A percentile compares a stretch with the other conserved stretches of the same genome.
Evolutionary conservation across 352 stramenopile genomes (phyloP).

Genomic region (Globisporangium apiculatum): DNA sequence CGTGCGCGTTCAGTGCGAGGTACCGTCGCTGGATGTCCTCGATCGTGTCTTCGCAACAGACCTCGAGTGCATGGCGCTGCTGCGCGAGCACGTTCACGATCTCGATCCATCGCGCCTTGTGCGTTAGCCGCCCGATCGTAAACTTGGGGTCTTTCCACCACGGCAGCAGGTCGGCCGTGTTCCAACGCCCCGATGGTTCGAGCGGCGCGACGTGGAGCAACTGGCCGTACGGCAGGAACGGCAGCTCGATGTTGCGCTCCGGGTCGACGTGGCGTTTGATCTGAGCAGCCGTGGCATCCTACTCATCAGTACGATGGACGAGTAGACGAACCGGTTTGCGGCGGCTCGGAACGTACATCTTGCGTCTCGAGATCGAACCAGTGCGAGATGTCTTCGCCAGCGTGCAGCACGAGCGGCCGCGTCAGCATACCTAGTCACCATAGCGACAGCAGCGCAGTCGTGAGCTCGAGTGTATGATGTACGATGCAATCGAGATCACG

Average conservation of each 20-base stretch:
- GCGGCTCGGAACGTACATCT: constrained; percentile 29
- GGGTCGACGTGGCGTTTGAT: constrained; percentile 79
- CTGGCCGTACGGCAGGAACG: constrained; percentile 77
- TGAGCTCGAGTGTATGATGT: too few relatives aligned
- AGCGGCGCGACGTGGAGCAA: constrained; percentile 85
- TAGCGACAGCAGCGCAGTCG: not conserved
- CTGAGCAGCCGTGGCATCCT: constrained; percentile 13
- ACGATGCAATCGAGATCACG: too few relatives aligned
- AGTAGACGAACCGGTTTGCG: too few relatives aligned
- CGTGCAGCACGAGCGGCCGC: constrained; percentile 74
- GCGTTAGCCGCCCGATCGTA: constrained; percentile 67
- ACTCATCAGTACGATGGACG: not conserved
- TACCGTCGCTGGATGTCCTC: constrained; percentile 87
- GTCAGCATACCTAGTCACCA: constrained; percentile 45
- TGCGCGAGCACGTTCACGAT: constrained; percentile 90
- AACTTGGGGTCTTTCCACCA: constrained; percentile 85
- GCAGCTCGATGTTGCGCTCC: constrained; percentile 61
- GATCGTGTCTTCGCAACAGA: constrained; percentile 86
- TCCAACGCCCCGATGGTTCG: constrained; percentile 71
- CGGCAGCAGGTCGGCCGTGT: constrained; percentile 60
- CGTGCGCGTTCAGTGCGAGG: constrained; percentile 81
- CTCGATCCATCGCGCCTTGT: constrained; percentile 64
- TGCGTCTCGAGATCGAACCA: constrained; percentile 84
- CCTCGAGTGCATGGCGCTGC: constrained; percentile 71
- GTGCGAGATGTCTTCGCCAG: constrained; percentile 87